Base-by-base conservation (phyloP, 1,139 yeast species). In the Candida buenavistaensis region DNA sequence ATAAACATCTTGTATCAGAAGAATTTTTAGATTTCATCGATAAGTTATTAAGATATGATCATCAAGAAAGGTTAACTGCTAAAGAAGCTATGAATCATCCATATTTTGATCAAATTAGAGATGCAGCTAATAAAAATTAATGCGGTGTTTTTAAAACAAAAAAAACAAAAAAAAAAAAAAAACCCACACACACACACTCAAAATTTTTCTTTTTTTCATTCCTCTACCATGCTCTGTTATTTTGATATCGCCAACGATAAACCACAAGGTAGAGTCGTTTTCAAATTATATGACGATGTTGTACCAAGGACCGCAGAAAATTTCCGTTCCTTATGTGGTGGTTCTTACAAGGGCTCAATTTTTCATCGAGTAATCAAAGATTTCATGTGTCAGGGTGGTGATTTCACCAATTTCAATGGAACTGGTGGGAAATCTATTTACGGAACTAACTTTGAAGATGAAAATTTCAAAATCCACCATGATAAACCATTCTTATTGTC, bases 321-420 rank as follows among this genome's bases (percentile, higher is more conserved):
- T 65, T 92, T 94, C 72, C 75, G 90, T 44, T 88, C 92, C 3
- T 69, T 94, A 39, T 84, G 95, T 61, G 84, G 96, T 28, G 97
- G 97, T 43, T 66, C 70, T 40, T 92, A 80, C 72, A 85, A 89
- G 59, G 86, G 86, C 25, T 82, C 94, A 6, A 68, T 73, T 10
- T 90, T 94, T 72, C 98, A 94, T 64, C 76, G 99, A 47, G 94
- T 94, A 22, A 94, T 94, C 58, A 84, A 85, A 57, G 79, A 78
- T 34, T 89, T 89, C 57, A 90, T 90, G 97, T 75, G 86, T 51
- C 97, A 89, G 65, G 97, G 97, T 58, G 98, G 98, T 52, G 98
- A 92, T 56, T 90, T 90, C 68, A 89, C 97, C 29, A 80, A 14
- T 19, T 27, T 27, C n/a, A n/a, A n/a, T 9, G 97, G 97, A 20